Evolutionary conservation across 345 rosid species (phyloP).

Genomic region (Jatropha curcas): DNA sequence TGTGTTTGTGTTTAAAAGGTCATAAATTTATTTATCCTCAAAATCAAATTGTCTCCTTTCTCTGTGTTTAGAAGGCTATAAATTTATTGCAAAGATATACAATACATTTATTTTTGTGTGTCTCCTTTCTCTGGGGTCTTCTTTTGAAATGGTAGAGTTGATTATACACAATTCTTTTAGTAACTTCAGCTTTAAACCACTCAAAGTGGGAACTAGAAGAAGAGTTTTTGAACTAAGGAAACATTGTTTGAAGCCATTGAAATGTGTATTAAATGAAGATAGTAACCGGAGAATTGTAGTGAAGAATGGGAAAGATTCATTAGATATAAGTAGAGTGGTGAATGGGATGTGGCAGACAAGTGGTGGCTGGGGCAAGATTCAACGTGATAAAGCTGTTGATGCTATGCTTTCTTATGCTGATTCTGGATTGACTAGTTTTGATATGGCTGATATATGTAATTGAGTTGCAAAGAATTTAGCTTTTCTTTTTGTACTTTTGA

Average conservation of each 20-base stretch:
- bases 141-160: conserved; percentile 33
- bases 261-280: conserved; percentile 38
- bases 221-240: conserved; percentile 16
- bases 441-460: conserved; percentile 66
- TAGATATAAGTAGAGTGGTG: conserved; percentile 55
- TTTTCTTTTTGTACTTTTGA: background rate
- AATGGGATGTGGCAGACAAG: conserved; percentile 75
- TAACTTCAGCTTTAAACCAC: conserved; percentile 29
- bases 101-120: no score
- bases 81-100: no score
- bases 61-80: no score
- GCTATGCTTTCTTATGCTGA: conserved; percentile 63
- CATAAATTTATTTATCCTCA: no score
- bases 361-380: conserved; percentile 63
- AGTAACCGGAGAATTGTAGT: conserved; percentile 38
- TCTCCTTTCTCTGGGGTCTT: background rate
- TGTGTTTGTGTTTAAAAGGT: background rate
- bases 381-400: conserved; percentile 42
- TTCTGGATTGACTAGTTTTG: conserved; percentile 53
- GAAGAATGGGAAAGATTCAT: conserved; percentile 50
- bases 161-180: conserved; percentile 19
- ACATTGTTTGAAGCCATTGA: conserved; percentile 20
- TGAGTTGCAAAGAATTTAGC: background rate
- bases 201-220: conserved; percentile 21
- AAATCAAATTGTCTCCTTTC: no score